A percentile compares a stretch with the other conserved stretches of the same genome.
These are phyloP conservation scores for Apocynum venetum DNA, from an alignment of 257 asterid species.

Conservation along the genomic window DNA sequence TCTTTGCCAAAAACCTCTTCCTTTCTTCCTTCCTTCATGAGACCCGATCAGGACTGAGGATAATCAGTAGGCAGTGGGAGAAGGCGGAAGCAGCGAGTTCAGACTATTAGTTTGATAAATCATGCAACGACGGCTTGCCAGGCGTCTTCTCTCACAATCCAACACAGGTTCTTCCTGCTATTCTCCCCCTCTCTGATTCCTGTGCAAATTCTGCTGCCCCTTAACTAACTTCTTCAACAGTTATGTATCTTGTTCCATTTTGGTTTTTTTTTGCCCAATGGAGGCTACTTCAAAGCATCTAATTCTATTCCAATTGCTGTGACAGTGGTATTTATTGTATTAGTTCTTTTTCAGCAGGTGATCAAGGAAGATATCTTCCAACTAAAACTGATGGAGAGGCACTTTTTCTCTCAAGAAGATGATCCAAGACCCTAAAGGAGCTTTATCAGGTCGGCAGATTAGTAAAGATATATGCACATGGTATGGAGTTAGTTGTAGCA, in stretches of 20 bases:
- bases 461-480: constrained; percentile 60
- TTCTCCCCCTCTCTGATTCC: too few relatives aligned
- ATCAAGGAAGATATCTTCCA: constrained; percentile 21
- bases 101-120: too few relatives aligned
- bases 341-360: constrained; percentile 18
- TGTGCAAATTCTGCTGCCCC: constrained; percentile 8
- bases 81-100: too few relatives aligned
- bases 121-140: too few relatives aligned
- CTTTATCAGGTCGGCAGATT: constrained; percentile 55
- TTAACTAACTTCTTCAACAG: background rate
- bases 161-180: too few relatives aligned
- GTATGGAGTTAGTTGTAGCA: constrained; percentile 61
- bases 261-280: constrained; percentile 17
- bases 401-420: constrained; percentile 71
- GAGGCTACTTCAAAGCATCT: constrained; percentile 26
- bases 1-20: too few relatives aligned
- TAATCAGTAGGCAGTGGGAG: too few relatives aligned
- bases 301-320: constrained; percentile 24
- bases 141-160: too few relatives aligned
- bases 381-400: constrained; percentile 57
- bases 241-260: background rate
- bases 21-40: too few relatives aligned
- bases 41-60: too few relatives aligned
- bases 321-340: constrained; percentile 18
- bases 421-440: constrained; percentile 65